phyloP scores from a whole-genome alignment of 768 basidiomycete genomes.

The Cubamyces sp. region DNA sequence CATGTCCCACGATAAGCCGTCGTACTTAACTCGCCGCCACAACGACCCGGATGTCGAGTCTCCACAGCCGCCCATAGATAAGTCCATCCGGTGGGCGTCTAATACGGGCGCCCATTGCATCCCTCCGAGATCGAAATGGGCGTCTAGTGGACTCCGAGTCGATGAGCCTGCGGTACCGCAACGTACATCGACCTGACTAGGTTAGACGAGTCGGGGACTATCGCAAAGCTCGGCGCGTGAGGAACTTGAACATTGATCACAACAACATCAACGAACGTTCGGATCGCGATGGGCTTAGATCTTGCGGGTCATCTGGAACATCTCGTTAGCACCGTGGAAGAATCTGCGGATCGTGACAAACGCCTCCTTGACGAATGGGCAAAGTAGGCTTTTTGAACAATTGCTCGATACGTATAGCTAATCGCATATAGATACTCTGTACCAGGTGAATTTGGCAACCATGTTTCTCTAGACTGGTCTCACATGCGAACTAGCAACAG shows the following conservation, averaged over 20 bases:
- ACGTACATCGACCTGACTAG: background rate
- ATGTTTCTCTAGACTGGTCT: background rate
- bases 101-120: background rate
- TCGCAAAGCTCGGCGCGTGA: too few species aligned
- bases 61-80: background rate
- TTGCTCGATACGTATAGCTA: background rate
- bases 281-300: background rate
- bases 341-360: conserved; percentile 31
- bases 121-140: background rate
- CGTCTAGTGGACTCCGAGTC: background rate
- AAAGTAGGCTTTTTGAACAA: conserved; percentile 21
- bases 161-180: too few species aligned
- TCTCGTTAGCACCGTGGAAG: conserved; percentile 27
- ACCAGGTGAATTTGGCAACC: background rate
- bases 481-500: background rate
- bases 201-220: background rate
- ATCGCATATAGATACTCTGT: conserved; percentile 1
- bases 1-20: background rate
- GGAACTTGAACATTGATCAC: too few species aligned
- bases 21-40: too few species aligned
- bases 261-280: background rate
- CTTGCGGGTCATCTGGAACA: conserved; percentile 24
- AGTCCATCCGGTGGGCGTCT: background rate
- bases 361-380: conserved; percentile 35
- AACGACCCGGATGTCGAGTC: too few species aligned